These are phyloP conservation scores for Pseudohalonectria lignicola DNA, from an alignment of 2,329 filamentous ascomycete genomes.

Conservation along the genomic window DNA sequence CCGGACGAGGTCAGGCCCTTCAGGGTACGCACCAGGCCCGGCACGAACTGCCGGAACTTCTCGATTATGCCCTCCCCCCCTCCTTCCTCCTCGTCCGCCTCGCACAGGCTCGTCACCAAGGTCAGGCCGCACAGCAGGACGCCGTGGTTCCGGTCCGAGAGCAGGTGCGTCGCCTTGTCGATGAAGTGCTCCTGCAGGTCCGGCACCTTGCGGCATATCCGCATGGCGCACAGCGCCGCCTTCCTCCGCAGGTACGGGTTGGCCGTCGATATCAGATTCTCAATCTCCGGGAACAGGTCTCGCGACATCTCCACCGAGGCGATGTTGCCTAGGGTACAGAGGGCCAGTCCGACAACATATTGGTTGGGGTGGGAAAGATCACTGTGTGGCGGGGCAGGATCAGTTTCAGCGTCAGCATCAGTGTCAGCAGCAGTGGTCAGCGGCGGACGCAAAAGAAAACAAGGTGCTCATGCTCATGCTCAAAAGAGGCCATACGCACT, in stretches of 20 bases:
- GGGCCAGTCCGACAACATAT: constrained; percentile 91
- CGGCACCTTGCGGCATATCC: constrained; percentile 95
- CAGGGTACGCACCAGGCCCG: constrained; percentile 75
- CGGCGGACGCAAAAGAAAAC: neutral
- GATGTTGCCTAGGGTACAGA: constrained; percentile 95
- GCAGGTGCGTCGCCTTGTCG: constrained; percentile 79
- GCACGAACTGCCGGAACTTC: constrained; percentile 80
- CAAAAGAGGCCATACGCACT: constrained; percentile 40
- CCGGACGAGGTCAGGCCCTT: constrained; percentile 91
- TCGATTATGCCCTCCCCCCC: constrained; percentile 86
- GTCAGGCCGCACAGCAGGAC: constrained; percentile 89
- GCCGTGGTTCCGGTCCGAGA: constrained; percentile 91
- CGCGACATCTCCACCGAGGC: constrained; percentile 97
- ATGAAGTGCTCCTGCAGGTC: constrained; percentile 95
- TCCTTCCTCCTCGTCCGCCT: constrained; percentile 85
- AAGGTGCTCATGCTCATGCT: neutral
- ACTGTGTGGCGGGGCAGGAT: no score
- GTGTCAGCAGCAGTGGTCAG: no score
- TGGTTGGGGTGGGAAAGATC: constrained; percentile 96
- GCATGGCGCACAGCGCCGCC: constrained; percentile 96
- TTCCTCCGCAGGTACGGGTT: constrained; percentile 99
- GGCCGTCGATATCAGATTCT: constrained; percentile 78
- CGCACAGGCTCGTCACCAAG: constrained; percentile 81
- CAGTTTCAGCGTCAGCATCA: no score
- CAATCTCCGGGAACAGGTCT: constrained; percentile 93